Evolutionary conservation across 331 rosid species (phyloP), one percentile per base, ranked within the genome.

Genomic region (Rosa hybrid): DNA sequence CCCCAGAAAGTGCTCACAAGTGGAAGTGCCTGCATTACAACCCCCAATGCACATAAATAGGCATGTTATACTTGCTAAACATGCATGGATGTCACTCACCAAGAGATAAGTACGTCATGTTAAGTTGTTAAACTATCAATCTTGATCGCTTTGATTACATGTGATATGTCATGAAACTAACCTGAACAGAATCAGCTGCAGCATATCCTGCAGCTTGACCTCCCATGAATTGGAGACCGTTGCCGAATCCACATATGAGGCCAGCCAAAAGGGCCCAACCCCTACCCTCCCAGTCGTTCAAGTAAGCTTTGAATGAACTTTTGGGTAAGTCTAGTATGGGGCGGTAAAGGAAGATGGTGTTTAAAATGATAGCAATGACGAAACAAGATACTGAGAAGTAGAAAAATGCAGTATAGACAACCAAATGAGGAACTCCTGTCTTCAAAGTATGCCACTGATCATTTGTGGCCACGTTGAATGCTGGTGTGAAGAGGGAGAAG

Each of bases 181-280:
- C 98, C 88, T 94, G 98, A 57, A 92, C 98, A 18, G 97, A 93
- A 89, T 94, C 97, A 41, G 98, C 98, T 54, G 98, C 98, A 0
- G 98, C 98, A 84, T 92, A 94, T 44, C 98, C 98, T 34, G 98
- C 98, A 63, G 98, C 97, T 78, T 94, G 92, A 64, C 98, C 98
- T 46, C 98, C 98, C 98, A 94, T 94, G 60, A 94, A 92, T 65
- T 94, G 97, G 62, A 94, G 92, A 5, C 98, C 98, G 75, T 94
- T 92, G 7, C 98, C 97, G 64, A 92, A 94, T 4, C 98, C 98
- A 56, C 98, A 94, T 71, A 94, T 88, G 14, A 92, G 21, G 27
- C 98, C 97, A 6, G 98, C 97, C 87, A 94, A 80, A 8, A 94
- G 57, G 62, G 97, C 97, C 98, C 94, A 94, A 48, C 95, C 95